A percentile compares a stretch with the other conserved stretches of the same genome.
phyloP scores from a whole-genome alignment of 345 rosid species.

The Chamaenerion angustifolium region DNA sequence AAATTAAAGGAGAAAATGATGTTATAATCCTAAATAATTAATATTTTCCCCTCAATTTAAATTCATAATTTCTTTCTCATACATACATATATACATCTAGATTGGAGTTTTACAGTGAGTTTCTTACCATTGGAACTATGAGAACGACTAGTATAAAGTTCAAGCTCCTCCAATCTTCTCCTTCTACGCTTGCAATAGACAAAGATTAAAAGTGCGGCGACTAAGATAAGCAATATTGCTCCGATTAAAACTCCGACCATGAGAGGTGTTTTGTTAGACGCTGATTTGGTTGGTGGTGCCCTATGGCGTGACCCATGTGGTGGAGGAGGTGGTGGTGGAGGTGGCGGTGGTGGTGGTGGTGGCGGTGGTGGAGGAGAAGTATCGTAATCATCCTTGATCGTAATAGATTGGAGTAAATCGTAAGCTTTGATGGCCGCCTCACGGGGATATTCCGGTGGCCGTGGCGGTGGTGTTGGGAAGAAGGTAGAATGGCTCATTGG shows the following conservation, averaged over 20 bases:
- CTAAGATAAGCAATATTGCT: slow-evolving; percentile 28
- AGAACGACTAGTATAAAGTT: slow-evolving; percentile 15
- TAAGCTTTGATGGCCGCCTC: too few relatives aligned
- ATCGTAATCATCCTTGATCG: too few relatives aligned
- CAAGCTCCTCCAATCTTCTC: slow-evolving; percentile 27
- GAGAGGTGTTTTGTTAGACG: slow-evolving; percentile 11
- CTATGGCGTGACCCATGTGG: slow-evolving; percentile 6
- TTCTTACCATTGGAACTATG: slow-evolving; percentile 7
- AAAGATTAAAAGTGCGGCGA: slow-evolving; percentile 11
- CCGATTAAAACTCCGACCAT: slow-evolving; percentile 27
- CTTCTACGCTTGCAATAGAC: slow-evolving; percentile 29
- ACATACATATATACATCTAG: not conserved
- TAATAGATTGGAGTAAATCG: too few relatives aligned
- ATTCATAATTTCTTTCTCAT: too few relatives aligned
- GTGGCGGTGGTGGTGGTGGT: slow-evolving; percentile 17
- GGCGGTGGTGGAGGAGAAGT: not conserved
- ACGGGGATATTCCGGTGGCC: too few relatives aligned
- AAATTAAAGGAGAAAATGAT: too few relatives aligned
- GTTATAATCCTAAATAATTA: too few relatives aligned
- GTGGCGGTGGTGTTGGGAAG: too few relatives aligned
- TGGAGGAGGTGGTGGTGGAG: slow-evolving; percentile 25
- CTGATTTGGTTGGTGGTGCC: not conserved
- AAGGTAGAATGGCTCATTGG: too few relatives aligned
- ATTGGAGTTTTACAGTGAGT: not conserved
- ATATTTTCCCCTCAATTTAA: too few relatives aligned